Conservation (phyloP, 1,284 basidiomycete genomes). For the Mrakiaceae sp. region DNA sequence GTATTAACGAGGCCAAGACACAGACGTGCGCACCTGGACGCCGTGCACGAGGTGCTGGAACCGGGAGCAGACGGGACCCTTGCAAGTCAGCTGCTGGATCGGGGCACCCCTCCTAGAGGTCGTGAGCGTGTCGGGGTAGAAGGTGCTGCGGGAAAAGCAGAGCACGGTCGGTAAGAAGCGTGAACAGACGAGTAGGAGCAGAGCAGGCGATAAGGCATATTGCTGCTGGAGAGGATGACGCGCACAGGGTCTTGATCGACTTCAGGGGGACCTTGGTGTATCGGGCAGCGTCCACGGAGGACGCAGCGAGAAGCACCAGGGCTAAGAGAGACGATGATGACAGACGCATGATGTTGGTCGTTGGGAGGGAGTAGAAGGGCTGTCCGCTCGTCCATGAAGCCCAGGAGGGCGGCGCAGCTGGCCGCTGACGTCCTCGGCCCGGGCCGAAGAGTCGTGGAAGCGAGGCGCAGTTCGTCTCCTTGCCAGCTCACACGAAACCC, state of each 20-base stretch:
- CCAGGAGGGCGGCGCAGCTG: too few relatives aligned
- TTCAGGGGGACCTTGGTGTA: background rate
- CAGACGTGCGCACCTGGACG: background rate
- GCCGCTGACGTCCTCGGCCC: too few relatives aligned
- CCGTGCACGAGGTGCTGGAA: background rate
- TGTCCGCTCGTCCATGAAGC: too few relatives aligned
- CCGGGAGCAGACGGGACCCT: background rate
- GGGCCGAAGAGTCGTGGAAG: too few relatives aligned
- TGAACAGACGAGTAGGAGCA: background rate
- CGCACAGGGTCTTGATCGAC: slow-evolving; percentile 6
- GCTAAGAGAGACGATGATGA: background rate
- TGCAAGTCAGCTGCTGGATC: slow-evolving; percentile 4
- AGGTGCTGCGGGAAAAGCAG: background rate
- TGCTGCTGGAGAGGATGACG: too few relatives aligned
- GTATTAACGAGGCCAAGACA: too few relatives aligned
- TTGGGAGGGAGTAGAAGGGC: too few relatives aligned
- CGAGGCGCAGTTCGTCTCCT: too few relatives aligned
- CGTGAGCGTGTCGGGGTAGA: background rate
- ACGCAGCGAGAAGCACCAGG: background rate
- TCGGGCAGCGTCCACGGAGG: background rate
- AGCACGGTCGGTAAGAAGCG: background rate
- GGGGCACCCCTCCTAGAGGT: background rate
- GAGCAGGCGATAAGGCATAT: too few relatives aligned
- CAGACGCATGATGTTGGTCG: too few relatives aligned
- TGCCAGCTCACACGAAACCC: too few relatives aligned